Base-by-base conservation (phyloP, 192 early-diverging fungal species). In the Kickxella alabastrina region DNA sequence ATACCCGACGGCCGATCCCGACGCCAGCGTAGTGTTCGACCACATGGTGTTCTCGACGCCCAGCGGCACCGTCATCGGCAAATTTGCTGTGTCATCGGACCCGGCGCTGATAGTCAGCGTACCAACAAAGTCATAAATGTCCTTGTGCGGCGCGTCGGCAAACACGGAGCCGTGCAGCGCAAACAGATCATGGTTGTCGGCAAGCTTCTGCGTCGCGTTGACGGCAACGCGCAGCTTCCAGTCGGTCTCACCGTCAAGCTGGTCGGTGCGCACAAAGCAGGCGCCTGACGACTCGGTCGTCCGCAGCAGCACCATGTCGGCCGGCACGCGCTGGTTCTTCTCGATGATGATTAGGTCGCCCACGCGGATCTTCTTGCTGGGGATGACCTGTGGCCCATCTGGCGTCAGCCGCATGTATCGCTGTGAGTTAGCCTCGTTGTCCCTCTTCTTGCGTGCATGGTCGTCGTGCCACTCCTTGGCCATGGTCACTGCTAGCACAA, bases 241-340 rank as follows among this genome's bases (percentile, higher is more conserved):
- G 62, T 98, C 93, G 0, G 95, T 98, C 58, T 98, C 95, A 50
- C 95, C 95, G 52, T 98, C 95, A 23, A 98, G 79, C 63, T 98
- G 93, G 71, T 95, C 95, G 0, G 95, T 98, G 26, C 93, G 79
- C 63, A 98, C 93, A 78, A 98, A 98, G 52, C 89, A 93, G 10
- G 91, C 83, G 1, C 95, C 95, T 10, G 78, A 79, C 17, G 68
- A 55, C 52, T 98, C 92, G 8, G 83, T 85, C 6, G 95, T 94
- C 36, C 88, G 71, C 39, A 98, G 47, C 42, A 98, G 62, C 5
- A 98, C 76, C 74, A 92, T 82, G 64, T 98, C 95, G 9, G 93
- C 92, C 9, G 95, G 95, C 18, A 97, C 87, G 29, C 89, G 74
- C 59, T 92, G 85, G 69, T 98, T 87, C 60, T 95, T 93, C 24